Evolutionary conservation across 148 eudicot species (phyloP).

Genomic region (Amaranthus cruentus): DNA sequence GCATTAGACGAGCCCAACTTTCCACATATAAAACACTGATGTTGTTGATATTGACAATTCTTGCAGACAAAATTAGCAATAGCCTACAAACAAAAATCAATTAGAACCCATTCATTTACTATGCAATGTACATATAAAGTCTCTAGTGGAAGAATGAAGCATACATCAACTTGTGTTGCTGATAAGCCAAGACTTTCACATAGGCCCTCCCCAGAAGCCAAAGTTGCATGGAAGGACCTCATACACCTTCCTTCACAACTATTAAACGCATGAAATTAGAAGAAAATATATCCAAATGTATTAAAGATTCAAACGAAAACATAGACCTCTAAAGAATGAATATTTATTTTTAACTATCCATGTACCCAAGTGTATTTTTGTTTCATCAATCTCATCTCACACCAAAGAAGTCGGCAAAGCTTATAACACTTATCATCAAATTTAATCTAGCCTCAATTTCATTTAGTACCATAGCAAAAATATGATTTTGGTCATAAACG

Average conservation of each 20-base stretch:
- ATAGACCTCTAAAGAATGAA: background rate
- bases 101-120: conserved; percentile 1
- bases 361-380: background rate
- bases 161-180: conserved; percentile 51
- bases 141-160: conserved; percentile 6
- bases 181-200: conserved; percentile 63
- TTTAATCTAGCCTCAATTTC: no score
- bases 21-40: conserved; percentile 82
- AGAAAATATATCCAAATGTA: background rate
- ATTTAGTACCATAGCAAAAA: no score
- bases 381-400: background rate
- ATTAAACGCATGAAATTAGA: conserved; percentile 14
- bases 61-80: conserved; percentile 53
- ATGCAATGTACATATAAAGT: conserved; percentile 11
- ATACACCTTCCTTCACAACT: conserved; percentile 84
- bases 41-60: conserved; percentile 64
- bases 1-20: conserved; percentile 59
- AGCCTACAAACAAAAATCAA: conserved; percentile 40
- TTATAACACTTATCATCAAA: no score
- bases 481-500: no score
- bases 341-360: no score
- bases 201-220: conserved; percentile 42
- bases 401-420: no score
- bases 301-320: background rate
- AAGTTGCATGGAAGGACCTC: conserved; percentile 74